Evolutionary conservation across 805 yeast genomes (phyloP).

Genomic region (Isabelozyma pseudorhagii): DNA sequence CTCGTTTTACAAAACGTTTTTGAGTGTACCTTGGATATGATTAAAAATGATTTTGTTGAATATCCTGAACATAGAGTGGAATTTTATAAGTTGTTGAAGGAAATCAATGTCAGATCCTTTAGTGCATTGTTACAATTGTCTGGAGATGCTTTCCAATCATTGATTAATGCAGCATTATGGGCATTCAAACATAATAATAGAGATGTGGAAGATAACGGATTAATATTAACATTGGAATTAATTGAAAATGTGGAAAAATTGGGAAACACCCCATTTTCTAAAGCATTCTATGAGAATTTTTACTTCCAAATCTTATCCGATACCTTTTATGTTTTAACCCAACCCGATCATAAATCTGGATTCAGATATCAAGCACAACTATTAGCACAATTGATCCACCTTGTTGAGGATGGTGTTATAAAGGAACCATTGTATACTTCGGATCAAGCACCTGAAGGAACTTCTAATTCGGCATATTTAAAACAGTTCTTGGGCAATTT

Average conservation of each 20-base stretch:
- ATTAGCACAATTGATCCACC: constrained; percentile 75
- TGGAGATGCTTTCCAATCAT: constrained; percentile 85
- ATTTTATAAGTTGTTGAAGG: constrained; percentile 85
- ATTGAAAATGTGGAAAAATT: constrained; percentile 79
- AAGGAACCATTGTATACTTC: constrained; percentile 72
- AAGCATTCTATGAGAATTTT: constrained; percentile 83
- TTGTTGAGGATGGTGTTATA: constrained; percentile 76
- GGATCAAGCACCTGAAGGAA: constrained; percentile 83
- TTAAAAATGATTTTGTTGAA: constrained; percentile 90
- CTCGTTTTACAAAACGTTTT: constrained; percentile 85
- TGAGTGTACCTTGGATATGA: constrained; percentile 93
- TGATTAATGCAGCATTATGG: constrained; percentile 95
- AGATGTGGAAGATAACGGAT: constrained; percentile 92
- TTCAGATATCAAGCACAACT: constrained; percentile 84
- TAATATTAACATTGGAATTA: constrained; percentile 78
- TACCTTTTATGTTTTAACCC: constrained; percentile 89
- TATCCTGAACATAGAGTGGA: constrained; percentile 98
- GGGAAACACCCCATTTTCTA: constrained; percentile 69
- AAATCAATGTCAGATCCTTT: constrained; percentile 82
- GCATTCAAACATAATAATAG: constrained; percentile 97
- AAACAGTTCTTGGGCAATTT: constrained; percentile 79
- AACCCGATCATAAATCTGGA: constrained; percentile 96
- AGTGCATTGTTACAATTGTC: constrained; percentile 84
- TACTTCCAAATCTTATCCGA: constrained; percentile 88
- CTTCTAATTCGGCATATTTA: constrained; percentile 74